These are phyloP conservation scores for Gossypium lobatum DNA, from an alignment of 441 rosid species.

Conservation along the genomic window DNA sequence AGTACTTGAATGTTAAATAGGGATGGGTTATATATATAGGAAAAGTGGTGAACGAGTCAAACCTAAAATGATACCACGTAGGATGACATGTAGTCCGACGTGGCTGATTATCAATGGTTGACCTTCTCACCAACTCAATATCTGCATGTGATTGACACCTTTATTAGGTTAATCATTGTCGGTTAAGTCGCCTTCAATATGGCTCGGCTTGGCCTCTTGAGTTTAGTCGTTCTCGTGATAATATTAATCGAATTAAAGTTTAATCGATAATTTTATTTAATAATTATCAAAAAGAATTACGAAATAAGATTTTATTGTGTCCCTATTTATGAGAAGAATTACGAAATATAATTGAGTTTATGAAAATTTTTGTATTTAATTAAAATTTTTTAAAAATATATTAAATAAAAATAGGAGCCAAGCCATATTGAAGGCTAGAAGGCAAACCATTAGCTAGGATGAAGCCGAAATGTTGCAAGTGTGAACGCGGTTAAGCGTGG, in stretches of 20 bases:
- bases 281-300: no score
- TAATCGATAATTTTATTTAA: no score
- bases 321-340: no score
- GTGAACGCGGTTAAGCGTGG: conserved; percentile 3
- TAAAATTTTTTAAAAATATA: no score
- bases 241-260: no score
- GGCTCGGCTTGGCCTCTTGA: background rate
- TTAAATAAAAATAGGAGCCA: background rate
- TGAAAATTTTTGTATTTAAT: no score
- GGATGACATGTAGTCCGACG: conserved; percentile 21
- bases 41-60: conserved; percentile 20
- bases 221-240: background rate
- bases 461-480: background rate
- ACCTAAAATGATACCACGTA: conserved; percentile 29
- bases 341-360: no score
- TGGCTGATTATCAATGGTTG: conserved; percentile 28
- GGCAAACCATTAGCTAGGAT: background rate
- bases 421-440: background rate
- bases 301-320: no score
- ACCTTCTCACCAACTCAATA: conserved; percentile 3
- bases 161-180: background rate
- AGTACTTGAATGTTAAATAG: conserved; percentile 15
- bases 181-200: background rate
- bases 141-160: conserved; percentile 4
- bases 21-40: conserved; percentile 11